These are phyloP conservation scores for Pelargonium nanum DNA, from an alignment of 345 rosid species.

Conservation along the genomic window DNA sequence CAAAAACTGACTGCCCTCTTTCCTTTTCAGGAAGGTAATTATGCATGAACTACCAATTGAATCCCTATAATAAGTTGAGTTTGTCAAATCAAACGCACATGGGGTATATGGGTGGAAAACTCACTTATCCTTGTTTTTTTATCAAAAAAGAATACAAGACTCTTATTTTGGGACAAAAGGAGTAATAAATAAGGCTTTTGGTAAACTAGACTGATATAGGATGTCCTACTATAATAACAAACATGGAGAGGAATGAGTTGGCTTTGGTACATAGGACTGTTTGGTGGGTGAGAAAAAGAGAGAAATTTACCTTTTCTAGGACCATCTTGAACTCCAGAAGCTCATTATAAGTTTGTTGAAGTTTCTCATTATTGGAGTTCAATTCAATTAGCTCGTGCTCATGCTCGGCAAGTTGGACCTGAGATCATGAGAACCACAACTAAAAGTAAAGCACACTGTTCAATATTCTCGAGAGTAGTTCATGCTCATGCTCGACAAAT, in stretches of 20 bases:
- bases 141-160: background rate
- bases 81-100: no score
- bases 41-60: no score
- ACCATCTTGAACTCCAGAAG: conserved; percentile 90
- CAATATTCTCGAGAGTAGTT: no score
- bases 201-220: no score
- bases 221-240: background rate
- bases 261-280: background rate
- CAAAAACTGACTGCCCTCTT: no score
- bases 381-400: conserved; percentile 87
- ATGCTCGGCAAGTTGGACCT: conserved; percentile 81
- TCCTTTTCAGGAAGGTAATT: no score
- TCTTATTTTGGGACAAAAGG: background rate
- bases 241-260: background rate
- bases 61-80: no score
- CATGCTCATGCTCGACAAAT: conserved; percentile 84
- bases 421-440: conserved; percentile 18
- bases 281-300: conserved; percentile 7
- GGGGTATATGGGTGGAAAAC: no score
- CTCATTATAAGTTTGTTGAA: conserved; percentile 76
- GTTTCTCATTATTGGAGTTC: conserved; percentile 89
- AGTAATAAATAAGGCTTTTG: no score
- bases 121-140: no score
- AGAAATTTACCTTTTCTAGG: conserved; percentile 57
- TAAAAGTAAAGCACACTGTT: no score